Conservation (phyloP, 345 rosid genomes). For the Lumnitzera littorea region DNA sequence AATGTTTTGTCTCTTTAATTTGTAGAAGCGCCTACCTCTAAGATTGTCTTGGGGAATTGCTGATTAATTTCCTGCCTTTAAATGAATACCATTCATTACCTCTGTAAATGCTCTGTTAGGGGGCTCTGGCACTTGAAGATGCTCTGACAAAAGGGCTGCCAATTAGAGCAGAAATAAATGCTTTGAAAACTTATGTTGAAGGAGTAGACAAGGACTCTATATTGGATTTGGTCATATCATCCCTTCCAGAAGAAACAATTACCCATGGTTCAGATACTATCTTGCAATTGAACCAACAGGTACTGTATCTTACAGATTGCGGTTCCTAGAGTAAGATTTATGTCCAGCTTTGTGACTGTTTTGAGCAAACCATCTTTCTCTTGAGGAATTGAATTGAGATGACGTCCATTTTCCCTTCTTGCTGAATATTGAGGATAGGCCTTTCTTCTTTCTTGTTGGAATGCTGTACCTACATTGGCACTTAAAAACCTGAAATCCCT, state of each 20-base stretch:
- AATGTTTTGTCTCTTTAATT: not conserved
- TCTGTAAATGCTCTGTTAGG: conserved; percentile 31
- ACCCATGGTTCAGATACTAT: conserved; percentile 60
- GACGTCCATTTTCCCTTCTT: no score
- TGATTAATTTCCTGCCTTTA: conserved; percentile 6
- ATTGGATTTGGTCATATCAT: conserved; percentile 67
- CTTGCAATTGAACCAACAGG: conserved; percentile 78
- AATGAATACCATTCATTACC: conserved; percentile 11
- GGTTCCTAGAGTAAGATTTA: not conserved
- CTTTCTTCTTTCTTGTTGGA: no score
- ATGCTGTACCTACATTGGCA: no score
- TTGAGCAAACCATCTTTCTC: no score
- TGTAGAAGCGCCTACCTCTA: not conserved
- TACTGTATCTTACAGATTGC: conserved; percentile 10
- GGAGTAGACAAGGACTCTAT: conserved; percentile 65
- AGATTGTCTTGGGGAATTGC: not conserved
- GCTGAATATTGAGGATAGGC: no score
- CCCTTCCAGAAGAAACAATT: conserved; percentile 87
- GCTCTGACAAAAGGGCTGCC: conserved; percentile 86
- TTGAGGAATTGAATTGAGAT: no score
- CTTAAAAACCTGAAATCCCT: no score
- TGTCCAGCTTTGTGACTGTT: no score
- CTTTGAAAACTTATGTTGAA: conserved; percentile 49
- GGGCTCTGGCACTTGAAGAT: conserved; percentile 84
- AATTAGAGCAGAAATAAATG: conserved; percentile 67